phyloP scores from a whole-genome alignment of 176 grass and related monocot genomes.

The Avena sativa region DNA sequence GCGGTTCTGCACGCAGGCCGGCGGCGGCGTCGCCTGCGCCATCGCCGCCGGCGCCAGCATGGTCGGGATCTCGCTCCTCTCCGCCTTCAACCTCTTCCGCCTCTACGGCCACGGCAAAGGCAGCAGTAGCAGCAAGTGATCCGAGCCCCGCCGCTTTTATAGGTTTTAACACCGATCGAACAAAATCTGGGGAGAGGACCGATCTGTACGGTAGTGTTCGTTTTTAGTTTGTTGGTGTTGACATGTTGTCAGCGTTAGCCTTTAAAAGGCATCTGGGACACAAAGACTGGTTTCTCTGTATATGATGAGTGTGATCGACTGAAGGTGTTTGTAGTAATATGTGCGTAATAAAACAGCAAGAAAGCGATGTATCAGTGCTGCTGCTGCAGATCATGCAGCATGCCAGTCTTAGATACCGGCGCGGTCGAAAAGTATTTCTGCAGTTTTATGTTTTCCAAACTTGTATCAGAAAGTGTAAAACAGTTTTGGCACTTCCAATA shows the following conservation, averaged over 20 bases:
- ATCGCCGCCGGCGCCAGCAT: slow-evolving; percentile 51
- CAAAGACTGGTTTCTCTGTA: slow-evolving; percentile 35
- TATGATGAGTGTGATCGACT: slow-evolving; percentile 39
- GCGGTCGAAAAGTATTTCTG: too few species aligned
- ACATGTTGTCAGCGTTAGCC: slow-evolving; percentile 7
- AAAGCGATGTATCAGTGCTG: slow-evolving; percentile 33
- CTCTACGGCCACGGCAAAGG: slow-evolving; percentile 61
- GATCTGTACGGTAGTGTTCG: slow-evolving; percentile 2
- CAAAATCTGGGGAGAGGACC: background rate
- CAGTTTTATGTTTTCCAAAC: too few species aligned
- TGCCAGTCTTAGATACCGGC: background rate
- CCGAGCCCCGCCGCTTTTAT: background rate
- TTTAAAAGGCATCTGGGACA: slow-evolving; percentile 24
- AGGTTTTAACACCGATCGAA: slow-evolving; percentile 4
- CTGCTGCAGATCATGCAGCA: background rate
- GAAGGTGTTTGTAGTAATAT: slow-evolving; percentile 39
- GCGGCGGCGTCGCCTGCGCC: slow-evolving; percentile 57
- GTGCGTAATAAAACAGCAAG: slow-evolving; percentile 48
- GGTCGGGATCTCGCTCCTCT: slow-evolving; percentile 60
- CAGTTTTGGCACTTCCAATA: too few species aligned
- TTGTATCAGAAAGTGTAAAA: too few species aligned
- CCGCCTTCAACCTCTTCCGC: slow-evolving; percentile 92
- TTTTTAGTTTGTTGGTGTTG: slow-evolving; percentile 31
- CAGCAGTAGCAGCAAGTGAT: slow-evolving; percentile 34
- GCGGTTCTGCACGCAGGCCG: slow-evolving; percentile 74